Base-by-base conservation (phyloP, 106 monocot species). In the Acorus calamus region DNA sequence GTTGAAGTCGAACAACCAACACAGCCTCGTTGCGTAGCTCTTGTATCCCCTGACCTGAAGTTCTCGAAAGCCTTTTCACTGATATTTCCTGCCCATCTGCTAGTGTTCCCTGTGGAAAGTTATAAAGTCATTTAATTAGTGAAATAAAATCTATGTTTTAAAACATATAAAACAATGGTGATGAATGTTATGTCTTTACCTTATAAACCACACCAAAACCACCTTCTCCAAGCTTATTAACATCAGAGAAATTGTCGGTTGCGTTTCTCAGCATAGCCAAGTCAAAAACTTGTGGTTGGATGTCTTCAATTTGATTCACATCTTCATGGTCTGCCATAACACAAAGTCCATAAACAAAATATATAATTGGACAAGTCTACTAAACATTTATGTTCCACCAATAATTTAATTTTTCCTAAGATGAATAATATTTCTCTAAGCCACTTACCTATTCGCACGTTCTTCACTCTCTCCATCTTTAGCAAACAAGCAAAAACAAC, bases 161-260 rank as follows among this genome's bases (percentile, higher is more conserved):
- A 5, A 11, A 57, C 7, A 57, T 28, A 14, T 2, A 57, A 14
- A 6, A 14, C 6, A 14, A 14, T 7, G 10, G 2, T 6, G 10
- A 5, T 14, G 42, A 41, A n/a, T 57, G 14, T 12, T 3, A 11
- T 6, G 2, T 12, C 7, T 12, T 4, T 57, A 57, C 60, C 60
- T 60, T 60, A 45, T 60, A 60, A 42, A 60, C 60, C 6, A 60
- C 60, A 2, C 60, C 60, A 2, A 60, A 60, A 2, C 60, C 60
- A 4, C 60, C 60, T 60, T 60, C 60, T n/a, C 60, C 60, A 4
- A 60, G 42, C 42, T 44, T 44, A 43, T 60, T 60, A 6, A 3
- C 60, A 28, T 13, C 8, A 3, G 60, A 42, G 9, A 60, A 60
- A 9, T 60, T 8, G 60, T 13, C 9, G 3, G 60, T 60, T 8